phyloP scores from a whole-genome alignment of 2,329 filamentous ascomycete genomes.

The Ophiostoma fasciatum region DNA sequence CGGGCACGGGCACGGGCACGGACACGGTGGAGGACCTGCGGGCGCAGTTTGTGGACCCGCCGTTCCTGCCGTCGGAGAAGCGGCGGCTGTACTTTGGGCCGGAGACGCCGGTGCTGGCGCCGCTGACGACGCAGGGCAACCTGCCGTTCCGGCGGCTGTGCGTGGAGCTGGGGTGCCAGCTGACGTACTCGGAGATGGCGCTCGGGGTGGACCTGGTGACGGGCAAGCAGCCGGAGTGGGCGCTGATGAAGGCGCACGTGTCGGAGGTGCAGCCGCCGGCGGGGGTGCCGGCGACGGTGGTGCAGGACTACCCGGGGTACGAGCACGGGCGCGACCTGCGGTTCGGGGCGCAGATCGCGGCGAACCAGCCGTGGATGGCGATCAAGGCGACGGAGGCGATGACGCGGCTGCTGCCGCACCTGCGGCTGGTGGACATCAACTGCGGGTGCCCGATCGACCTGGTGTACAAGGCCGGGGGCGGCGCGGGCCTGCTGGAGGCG shows the following conservation, averaged over 20 bases:
- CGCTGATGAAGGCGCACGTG: constrained; percentile 81
- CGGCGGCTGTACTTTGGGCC: constrained; percentile 82
- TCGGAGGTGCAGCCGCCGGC: constrained; percentile 62
- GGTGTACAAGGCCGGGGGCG: constrained; percentile 74
- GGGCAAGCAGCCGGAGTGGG: constrained; percentile 86
- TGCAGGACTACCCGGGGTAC: constrained; percentile 54
- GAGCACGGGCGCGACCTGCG: constrained; percentile 70
- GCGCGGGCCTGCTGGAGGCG: constrained; percentile 81
- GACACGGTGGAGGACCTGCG: constrained; percentile 44
- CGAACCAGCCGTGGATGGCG: constrained; percentile 81
- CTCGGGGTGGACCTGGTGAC: constrained; percentile 82
- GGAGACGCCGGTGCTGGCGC: constrained; percentile 86
- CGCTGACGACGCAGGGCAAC: constrained; percentile 92
- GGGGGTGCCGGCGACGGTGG: constrained; percentile 35
- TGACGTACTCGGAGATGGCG: constrained; percentile 98
- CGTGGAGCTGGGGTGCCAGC: constrained; percentile 72
- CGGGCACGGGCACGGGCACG: constrained; percentile 10
- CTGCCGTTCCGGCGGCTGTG: constrained; percentile 86
- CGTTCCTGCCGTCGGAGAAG: constrained; percentile 85
- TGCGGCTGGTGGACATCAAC: constrained; percentile 88
- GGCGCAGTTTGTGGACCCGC: constrained; percentile 71
- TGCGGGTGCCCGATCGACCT: constrained; percentile 96
- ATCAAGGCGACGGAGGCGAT: constrained; percentile 78
- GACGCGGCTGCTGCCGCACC: constrained; percentile 58
- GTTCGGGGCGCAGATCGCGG: constrained; percentile 86